A percentile compares a stretch with the other conserved stretches of the same genome.
These are phyloP conservation scores for Plantago lanceolata DNA, from an alignment of 305 asterid genomes.

Conservation along the genomic window DNA sequence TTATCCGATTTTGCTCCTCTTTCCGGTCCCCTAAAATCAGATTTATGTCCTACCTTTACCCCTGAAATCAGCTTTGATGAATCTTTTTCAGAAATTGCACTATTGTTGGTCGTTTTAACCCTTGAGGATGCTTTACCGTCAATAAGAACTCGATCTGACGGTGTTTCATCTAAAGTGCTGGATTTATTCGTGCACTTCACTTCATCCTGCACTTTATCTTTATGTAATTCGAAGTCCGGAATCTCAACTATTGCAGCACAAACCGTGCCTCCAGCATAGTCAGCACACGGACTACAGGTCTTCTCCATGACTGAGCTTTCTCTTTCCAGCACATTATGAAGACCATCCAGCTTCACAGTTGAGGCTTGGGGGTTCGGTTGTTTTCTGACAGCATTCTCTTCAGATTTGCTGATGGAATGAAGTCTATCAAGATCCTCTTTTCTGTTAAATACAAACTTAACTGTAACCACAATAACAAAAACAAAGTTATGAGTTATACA, in stretches of 20 bases:
- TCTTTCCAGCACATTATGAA: conserved; percentile 15
- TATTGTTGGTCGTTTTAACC: conserved; percentile 17
- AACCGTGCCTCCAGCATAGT: background rate
- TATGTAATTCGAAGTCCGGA: conserved; percentile 5
- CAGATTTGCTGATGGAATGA: conserved; percentile 28
- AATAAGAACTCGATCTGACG: conserved; percentile 25
- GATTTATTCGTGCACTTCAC: conserved; percentile 26
- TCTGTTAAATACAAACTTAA: conserved; percentile 63
- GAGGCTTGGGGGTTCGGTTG: conserved; percentile 28
- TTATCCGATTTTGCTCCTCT: conserved; percentile 27
- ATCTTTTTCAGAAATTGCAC: conserved; percentile 20
- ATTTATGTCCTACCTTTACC: conserved; percentile 18
- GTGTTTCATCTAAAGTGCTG: conserved; percentile 25
- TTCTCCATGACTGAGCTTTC: conserved; percentile 8
- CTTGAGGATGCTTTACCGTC: conserved; percentile 25
- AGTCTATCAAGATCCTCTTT: conserved; percentile 34
- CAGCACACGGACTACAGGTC: no score
- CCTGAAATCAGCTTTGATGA: conserved; percentile 18
- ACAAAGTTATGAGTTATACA: no score
- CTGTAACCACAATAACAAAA: conserved; percentile 50
- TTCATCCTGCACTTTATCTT: conserved; percentile 11
- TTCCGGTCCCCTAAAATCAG: conserved; percentile 20
- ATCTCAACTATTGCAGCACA: background rate
- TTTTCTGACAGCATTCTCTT: conserved; percentile 28
- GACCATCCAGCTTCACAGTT: conserved; percentile 24